A percentile compares a stretch with the other conserved stretches of the same genome.
These are phyloP conservation scores for Neurospora sp. DNA, from an alignment of 2,329 filamentous ascomycete species.

Conservation along the genomic window DNA sequence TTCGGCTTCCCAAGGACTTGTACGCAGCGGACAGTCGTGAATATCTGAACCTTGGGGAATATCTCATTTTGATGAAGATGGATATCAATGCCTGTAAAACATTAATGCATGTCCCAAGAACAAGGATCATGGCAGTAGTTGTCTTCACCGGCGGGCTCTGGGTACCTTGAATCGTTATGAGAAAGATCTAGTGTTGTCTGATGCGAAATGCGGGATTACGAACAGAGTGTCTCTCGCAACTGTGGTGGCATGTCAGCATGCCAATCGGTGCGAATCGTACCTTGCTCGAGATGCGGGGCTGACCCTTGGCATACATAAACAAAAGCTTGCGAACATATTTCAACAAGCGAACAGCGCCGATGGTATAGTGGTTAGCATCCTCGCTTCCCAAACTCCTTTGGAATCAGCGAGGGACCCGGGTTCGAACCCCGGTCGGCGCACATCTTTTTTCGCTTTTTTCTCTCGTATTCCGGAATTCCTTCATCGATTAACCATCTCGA, in stretches of 20 bases:
- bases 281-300: not conserved
- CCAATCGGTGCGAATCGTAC: not conserved
- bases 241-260: not conserved
- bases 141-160: not conserved
- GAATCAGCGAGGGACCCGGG: constrained; percentile 4
- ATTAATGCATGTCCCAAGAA: not conserved
- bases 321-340: not conserved
- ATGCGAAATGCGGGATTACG: not conserved
- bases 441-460: not conserved
- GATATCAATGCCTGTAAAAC: not conserved
- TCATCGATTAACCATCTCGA: not conserved
- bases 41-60: not conserved
- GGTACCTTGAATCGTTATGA: fast-evolving
- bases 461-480: constrained; percentile 10
- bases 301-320: not conserved
- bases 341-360: not conserved
- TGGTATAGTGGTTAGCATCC: constrained; percentile 5
- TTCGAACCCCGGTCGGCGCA: constrained; percentile 5
- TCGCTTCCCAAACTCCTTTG: constrained; percentile 3
- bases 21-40: not conserved
- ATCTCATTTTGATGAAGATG: no score
- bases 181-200: not conserved
- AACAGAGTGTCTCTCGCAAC: not conserved
- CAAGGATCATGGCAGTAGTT: not conserved
- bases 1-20: not conserved